Conservation (phyloP, 2,329 filamentous ascomycete genomes). For the Fusarium protoensiforme region DNA sequence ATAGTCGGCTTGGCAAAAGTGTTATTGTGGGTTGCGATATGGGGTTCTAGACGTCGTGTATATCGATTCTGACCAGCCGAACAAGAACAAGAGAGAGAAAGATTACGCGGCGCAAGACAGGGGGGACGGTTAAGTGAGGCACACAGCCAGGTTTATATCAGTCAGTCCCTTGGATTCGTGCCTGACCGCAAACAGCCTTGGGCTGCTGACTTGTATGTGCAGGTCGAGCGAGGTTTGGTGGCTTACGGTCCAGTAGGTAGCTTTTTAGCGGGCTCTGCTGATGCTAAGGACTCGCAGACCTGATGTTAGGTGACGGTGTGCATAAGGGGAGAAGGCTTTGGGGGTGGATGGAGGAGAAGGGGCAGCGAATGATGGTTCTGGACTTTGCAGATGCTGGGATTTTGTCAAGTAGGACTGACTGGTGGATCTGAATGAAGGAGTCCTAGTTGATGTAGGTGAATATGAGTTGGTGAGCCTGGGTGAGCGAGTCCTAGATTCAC, state of each 20-base stretch:
- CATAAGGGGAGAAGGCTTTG: neutral
- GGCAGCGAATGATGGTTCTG: neutral
- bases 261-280: neutral
- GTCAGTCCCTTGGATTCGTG: slow-evolving; percentile 6
- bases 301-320: neutral
- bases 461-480: neutral
- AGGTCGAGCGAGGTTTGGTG: neutral
- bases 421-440: neutral
- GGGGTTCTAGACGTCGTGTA: neutral
- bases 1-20: neutral
- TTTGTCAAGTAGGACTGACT: neutral
- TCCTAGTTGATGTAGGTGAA: neutral
- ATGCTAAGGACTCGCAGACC: neutral
- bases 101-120: neutral
- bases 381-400: neutral
- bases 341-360: neutral
- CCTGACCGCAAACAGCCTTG: neutral
- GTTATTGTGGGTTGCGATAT: neutral
- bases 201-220: neutral
- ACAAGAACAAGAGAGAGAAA: neutral
- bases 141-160: slow-evolving; percentile 17
- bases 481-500: neutral
- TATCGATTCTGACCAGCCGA: neutral
- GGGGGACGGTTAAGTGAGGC: slow-evolving; percentile 8
- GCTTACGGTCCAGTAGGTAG: neutral